These are phyloP conservation scores for Protomyces inundatus DNA, from an alignment of 1,139 yeast genomes.

Conservation along the genomic window DNA sequence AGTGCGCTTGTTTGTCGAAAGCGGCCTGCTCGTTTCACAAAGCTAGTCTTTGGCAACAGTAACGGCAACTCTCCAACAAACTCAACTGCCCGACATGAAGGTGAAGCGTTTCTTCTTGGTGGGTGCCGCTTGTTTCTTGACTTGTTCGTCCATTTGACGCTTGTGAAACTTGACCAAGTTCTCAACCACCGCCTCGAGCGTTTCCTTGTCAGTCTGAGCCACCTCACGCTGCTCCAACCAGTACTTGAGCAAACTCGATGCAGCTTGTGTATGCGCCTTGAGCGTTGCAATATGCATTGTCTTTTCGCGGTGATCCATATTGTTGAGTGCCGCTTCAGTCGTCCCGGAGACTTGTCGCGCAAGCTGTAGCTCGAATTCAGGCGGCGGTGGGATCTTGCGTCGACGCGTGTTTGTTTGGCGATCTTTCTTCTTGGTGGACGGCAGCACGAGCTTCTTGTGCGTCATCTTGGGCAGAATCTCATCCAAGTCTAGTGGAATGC, in stretches of 20 bases:
- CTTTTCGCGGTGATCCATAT: slow-evolving; percentile 40
- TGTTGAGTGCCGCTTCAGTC: slow-evolving; percentile 38
- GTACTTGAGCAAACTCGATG: slow-evolving; percentile 44
- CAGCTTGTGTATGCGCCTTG: slow-evolving; percentile 35
- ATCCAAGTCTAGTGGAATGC: slow-evolving; percentile 57
- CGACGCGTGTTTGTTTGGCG: slow-evolving; percentile 20
- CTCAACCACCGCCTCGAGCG: slow-evolving; percentile 66
- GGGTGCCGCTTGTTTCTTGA: neutral
- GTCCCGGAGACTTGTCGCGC: slow-evolving; percentile 37
- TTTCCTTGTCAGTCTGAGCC: slow-evolving; percentile 52
- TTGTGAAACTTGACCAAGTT: slow-evolving; percentile 45
- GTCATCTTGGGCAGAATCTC: slow-evolving; percentile 37
- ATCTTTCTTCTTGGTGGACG: slow-evolving; percentile 17
- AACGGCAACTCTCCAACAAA: too few relatives aligned
- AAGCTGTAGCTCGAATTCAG: slow-evolving; percentile 26
- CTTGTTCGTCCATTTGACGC: slow-evolving; percentile 19
- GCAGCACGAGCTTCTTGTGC: slow-evolving; percentile 30
- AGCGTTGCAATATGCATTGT: slow-evolving; percentile 35
- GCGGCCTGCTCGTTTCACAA: too few relatives aligned
- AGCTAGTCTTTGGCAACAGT: too few relatives aligned
- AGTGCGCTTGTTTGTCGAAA: too few relatives aligned
- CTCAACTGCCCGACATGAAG: neutral
- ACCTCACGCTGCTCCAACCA: slow-evolving; percentile 49
- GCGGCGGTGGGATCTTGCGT: slow-evolving; percentile 16
- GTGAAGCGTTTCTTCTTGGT: neutral